Evolutionary conservation across 108 stramenopile species (phyloP), one percentile per base, ranked within the genome.

Genomic region (Cyclotella cryptica): DNA sequence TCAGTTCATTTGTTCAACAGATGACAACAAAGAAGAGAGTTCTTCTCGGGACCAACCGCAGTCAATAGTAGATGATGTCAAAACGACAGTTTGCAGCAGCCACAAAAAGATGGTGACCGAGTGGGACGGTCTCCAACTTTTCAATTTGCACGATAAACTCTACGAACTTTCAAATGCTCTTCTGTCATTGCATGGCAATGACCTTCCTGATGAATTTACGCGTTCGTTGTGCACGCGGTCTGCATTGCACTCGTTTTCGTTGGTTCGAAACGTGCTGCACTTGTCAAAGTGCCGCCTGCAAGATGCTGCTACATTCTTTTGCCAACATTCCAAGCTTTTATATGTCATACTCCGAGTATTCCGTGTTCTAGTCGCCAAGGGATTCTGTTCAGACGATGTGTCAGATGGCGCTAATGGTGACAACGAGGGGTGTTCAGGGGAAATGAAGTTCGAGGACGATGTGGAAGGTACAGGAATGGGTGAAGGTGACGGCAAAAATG

Each of bases 401-500:
- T 87, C 86, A 52, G 97, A 93, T 17, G 94, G 88, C 15, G 89
- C 71, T 19, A 89, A 88, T 21, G 94, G 88, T 22, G 86, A 78
- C 15, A 87, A 87, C 64, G 90, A 85, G 29, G 90, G 91, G 5
- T 92, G 88, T 63, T 80, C 77, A 28, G 81, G 82, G 28, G 88
- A 89, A 28, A 88, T 94, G 92, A 89, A 90, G 47, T 98, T 98
- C 68, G 96, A 95, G 59, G 97, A 98, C 47, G 97, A 98, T 61
- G 89, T 93, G 2, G 98, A 98, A 67, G 99, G 99, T 29, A 99
- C 98, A 0, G 99, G 99, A 18, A 98, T 99, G 98, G 99, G 99
- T 3, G 97, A 98, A 84, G 99, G 99, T 18, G 97, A 98, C 21
- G 97, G 95, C 39, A 85, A 92, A 45, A 93, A 96, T 52, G 99